These are phyloP conservation scores for Iris macrosiphon DNA, from an alignment of 106 monocot species.

Conservation along the genomic window DNA sequence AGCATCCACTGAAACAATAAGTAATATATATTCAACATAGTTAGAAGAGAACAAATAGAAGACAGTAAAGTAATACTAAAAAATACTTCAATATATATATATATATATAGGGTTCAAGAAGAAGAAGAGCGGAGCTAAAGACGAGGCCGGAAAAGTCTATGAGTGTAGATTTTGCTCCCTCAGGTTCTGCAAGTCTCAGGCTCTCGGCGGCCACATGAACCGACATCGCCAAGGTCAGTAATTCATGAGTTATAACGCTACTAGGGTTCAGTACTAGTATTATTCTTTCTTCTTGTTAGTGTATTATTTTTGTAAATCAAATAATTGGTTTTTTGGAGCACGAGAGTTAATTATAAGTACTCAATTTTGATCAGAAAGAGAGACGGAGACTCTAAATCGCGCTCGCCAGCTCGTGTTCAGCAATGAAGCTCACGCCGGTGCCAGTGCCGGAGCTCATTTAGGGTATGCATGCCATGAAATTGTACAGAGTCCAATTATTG, in stretches of 20 bases:
- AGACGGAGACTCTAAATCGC: constrained; percentile 94
- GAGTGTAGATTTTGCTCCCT: constrained; percentile 96
- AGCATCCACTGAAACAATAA: constrained; percentile 46
- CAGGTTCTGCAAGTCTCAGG: constrained; percentile 98
- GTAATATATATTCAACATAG: no score
- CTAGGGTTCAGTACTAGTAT: no score
- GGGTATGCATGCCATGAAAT: no score
- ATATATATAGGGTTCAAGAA: constrained; percentile 47
- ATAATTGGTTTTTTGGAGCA: no score
- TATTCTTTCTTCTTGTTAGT: no score
- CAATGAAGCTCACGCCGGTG: constrained; percentile 52
- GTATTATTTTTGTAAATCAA: no score
- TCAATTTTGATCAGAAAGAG: constrained; percentile 55
- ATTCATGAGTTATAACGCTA: no score
- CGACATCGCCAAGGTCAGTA: constrained; percentile 91
- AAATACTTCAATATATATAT: no score
- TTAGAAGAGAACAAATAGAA: no score
- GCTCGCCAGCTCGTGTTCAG: constrained; percentile 89
- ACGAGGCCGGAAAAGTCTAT: constrained; percentile 59
- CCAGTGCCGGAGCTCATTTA: constrained; percentile 43
- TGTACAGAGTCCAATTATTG: no score
- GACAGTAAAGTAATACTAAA: no score
- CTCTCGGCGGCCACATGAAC: constrained; percentile 98
- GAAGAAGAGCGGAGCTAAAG: constrained; percentile 71
- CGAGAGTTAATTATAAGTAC: no score